These are phyloP conservation scores for Ceratocystis diversiconidia DNA, from an alignment of 2,329 filamentous ascomycete species.

Conservation along the genomic window DNA sequence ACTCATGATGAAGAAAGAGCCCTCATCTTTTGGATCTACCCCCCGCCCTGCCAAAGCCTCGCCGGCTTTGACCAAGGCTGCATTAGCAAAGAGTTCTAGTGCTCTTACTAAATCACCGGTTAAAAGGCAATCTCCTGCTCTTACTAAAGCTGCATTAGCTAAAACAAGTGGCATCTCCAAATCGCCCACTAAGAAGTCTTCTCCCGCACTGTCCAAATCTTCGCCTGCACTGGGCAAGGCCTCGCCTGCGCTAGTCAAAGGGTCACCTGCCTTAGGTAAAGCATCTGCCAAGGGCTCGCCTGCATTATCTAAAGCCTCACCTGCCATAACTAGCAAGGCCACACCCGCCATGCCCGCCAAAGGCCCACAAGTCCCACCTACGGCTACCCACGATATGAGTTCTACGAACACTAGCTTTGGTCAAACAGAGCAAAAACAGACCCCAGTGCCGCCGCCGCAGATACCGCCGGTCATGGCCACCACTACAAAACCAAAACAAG, in stretches of 20 bases:
- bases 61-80: constrained; percentile 11
- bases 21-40: constrained; percentile 4
- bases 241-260: constrained; percentile 11
- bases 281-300: constrained; percentile 12
- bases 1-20: constrained; percentile 15
- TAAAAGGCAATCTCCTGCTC: constrained; percentile 15
- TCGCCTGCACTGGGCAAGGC: constrained; percentile 9
- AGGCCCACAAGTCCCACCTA: constrained; percentile 9
- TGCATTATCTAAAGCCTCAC: constrained; percentile 12
- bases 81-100: not conserved
- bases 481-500: constrained; percentile 11
- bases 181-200: constrained; percentile 15
- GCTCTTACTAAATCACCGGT: not conserved
- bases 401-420: constrained; percentile 10
- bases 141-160: constrained; percentile 13
- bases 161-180: constrained; percentile 14
- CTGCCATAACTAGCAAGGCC: constrained; percentile 12
- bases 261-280: constrained; percentile 10
- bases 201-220: constrained; percentile 8
- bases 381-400: constrained; percentile 9
- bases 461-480: constrained; percentile 7
- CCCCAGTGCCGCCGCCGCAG: constrained; percentile 19
- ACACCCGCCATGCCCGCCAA: constrained; percentile 5
- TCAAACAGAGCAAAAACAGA: constrained; percentile 15
- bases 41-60: constrained; percentile 7